phyloP scores from a whole-genome alignment of 768 basidiomycete genomes.

The Lactifluus volemus region DNA sequence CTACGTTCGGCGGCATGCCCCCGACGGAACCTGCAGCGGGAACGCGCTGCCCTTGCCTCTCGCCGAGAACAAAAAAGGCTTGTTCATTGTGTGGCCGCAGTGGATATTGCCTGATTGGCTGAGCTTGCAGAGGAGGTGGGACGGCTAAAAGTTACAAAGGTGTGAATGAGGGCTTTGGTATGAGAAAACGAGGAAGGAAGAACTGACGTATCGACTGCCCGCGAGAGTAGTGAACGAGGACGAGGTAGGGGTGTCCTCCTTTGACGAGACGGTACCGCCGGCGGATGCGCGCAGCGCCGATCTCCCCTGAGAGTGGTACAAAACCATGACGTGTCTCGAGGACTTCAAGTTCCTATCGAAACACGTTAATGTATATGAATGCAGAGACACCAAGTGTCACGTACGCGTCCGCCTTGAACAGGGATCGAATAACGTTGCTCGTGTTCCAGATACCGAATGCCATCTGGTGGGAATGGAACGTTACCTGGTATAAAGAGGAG shows the following conservation, averaged over 20 bases:
- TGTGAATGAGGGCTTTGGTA: neutral
- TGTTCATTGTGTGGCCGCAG: constrained; percentile 60
- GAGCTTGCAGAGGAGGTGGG: constrained; percentile 45
- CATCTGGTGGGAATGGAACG: constrained; percentile 61
- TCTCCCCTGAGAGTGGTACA: constrained; percentile 55
- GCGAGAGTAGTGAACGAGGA: constrained; percentile 69
- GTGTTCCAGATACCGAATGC: constrained; percentile 66
- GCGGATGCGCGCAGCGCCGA: constrained; percentile 56
- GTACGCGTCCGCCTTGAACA: constrained; percentile 43
- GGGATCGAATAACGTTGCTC: constrained; percentile 55
- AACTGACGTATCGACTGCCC: constrained; percentile 54
- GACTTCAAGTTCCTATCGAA: constrained; percentile 64
- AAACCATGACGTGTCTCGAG: constrained; percentile 69
- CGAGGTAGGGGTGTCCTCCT: constrained; percentile 65
- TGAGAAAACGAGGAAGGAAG: neutral
- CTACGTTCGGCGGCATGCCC: constrained; percentile 8
- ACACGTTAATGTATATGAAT: constrained; percentile 1
- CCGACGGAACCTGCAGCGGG: constrained; percentile 1
- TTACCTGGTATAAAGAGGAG: constrained; percentile 59
- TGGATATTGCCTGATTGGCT: constrained; percentile 64
- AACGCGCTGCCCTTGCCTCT: constrained; percentile 64
- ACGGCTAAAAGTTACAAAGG: constrained; percentile 38
- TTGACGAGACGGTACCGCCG: constrained; percentile 64
- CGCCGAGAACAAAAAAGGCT: constrained; percentile 60
- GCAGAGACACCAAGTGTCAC: constrained; percentile 22